phyloP scores from a whole-genome alignment of 2,329 filamentous ascomycete species.

The Stagonosporopsis rhizophila region DNA sequence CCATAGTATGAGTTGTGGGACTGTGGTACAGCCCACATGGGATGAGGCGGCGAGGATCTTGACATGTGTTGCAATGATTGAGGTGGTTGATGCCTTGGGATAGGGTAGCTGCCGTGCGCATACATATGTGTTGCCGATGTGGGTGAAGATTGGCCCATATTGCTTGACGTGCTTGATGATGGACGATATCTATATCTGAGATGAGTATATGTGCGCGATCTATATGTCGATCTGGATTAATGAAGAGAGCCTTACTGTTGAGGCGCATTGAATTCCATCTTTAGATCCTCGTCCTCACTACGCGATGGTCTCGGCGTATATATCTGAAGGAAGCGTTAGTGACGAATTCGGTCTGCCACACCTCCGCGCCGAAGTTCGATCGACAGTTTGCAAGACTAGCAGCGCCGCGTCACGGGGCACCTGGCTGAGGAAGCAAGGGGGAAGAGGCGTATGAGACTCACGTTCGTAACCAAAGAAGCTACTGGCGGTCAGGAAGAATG shows the following conservation, averaged over 20 bases:
- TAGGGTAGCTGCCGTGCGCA: conserved; percentile 37
- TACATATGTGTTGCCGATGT: conserved; percentile 46
- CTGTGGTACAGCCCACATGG: conserved; percentile 47
- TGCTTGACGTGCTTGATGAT: conserved; percentile 46
- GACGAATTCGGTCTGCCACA: conserved; percentile 30
- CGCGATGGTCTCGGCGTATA: conserved; percentile 31
- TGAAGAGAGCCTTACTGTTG: conserved; percentile 45
- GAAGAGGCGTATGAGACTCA: conserved; percentile 35
- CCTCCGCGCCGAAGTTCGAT: conserved; percentile 24
- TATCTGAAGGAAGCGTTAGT: conserved; percentile 38
- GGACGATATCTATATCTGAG: conserved; percentile 44
- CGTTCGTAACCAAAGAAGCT: conserved; percentile 19
- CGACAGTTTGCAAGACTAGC: conserved; percentile 30
- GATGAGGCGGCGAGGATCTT: conserved; percentile 42
- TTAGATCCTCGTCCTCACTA: conserved; percentile 36
- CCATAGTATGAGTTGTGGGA: conserved; percentile 43
- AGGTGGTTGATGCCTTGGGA: conserved; percentile 36
- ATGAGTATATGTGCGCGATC: conserved; percentile 28
- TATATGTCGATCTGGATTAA: conserved; percentile 9
- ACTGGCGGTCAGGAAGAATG: conserved; percentile 41
- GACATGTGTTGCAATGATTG: conserved; percentile 36
- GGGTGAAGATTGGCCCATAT: conserved; percentile 40
- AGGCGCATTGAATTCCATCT: conserved; percentile 54
- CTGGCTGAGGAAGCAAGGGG: conserved; percentile 36
- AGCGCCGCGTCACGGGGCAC: conserved; percentile 27